These are phyloP conservation scores for Mycothermus thermophilus DNA, from an alignment of 495 filamentous ascomycete species.

Conservation along the genomic window DNA sequence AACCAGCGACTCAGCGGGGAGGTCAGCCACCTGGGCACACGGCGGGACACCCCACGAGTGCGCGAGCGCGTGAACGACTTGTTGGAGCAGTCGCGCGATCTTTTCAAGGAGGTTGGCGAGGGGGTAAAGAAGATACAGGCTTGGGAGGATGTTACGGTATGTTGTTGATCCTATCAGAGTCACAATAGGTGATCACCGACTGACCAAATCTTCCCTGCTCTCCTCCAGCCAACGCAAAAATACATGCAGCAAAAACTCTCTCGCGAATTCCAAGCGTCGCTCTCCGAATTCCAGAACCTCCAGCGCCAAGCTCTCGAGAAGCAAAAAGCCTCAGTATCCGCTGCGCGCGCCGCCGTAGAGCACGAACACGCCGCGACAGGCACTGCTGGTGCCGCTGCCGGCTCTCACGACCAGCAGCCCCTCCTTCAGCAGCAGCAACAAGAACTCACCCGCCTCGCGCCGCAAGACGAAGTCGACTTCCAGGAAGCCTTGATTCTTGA, in stretches of 20 bases:
- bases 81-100: slow-evolving; percentile 66
- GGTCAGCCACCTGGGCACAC: slow-evolving; percentile 72
- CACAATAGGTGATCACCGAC: background rate
- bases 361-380: slow-evolving; percentile 13
- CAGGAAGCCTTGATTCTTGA: slow-evolving; percentile 91
- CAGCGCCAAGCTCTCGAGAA: slow-evolving; percentile 86
- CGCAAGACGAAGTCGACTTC: slow-evolving; percentile 94
- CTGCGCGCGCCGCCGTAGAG: slow-evolving; percentile 55
- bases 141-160: slow-evolving; percentile 86
- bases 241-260: slow-evolving; percentile 92
- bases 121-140: slow-evolving; percentile 79
- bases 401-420: slow-evolving; percentile 18
- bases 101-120: slow-evolving; percentile 90
- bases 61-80: slow-evolving; percentile 78
- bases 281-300: slow-evolving; percentile 79
- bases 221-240: slow-evolving; percentile 56
- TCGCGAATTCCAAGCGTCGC: slow-evolving; percentile 73
- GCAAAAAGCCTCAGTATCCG: slow-evolving; percentile 69
- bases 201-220: background rate
- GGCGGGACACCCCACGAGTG: slow-evolving; percentile 78
- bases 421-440: slow-evolving; percentile 45
- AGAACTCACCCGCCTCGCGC: slow-evolving; percentile 65
- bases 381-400: slow-evolving; percentile 3
- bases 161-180: slow-evolving; percentile 15
- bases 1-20: slow-evolving; percentile 69